A percentile compares a stretch with the other conserved stretches of the same genome.
Evolutionary conservation across 2,329 filamentous ascomycete genomes (phyloP).

Genomic region (Thielaviopsis ethacetica): DNA sequence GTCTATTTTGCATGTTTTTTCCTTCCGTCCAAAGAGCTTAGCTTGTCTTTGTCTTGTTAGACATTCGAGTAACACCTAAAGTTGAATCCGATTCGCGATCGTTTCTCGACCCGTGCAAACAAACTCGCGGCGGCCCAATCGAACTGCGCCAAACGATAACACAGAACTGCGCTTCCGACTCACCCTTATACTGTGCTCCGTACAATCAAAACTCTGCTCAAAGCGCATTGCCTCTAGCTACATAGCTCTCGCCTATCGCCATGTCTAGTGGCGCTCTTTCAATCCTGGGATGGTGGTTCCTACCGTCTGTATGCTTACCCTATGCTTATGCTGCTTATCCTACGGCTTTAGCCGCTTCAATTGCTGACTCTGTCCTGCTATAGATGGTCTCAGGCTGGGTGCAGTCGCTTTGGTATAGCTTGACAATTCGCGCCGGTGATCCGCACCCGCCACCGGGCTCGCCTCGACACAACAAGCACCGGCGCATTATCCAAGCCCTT

Average conservation of each 20-base stretch:
- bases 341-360: neutral
- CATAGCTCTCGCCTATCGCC: neutral
- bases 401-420: slow-evolving; percentile 69
- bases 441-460: slow-evolving; percentile 57
- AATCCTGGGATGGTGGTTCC: slow-evolving; percentile 32
- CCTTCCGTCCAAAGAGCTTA: neutral
- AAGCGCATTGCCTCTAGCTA: neutral
- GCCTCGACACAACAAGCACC: slow-evolving; percentile 55
- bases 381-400: slow-evolving; percentile 64
- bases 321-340: neutral
- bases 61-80: neutral
- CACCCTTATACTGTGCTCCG: neutral
- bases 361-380: slow-evolving; percentile 7
- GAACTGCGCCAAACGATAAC: neutral
- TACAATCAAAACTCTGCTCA: neutral
- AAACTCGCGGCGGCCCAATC: neutral
- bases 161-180: neutral
- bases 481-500: slow-evolving; percentile 65
- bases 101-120: neutral
- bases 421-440: slow-evolving; percentile 80
- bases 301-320: slow-evolving; percentile 26
- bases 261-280: slow-evolving; percentile 29
- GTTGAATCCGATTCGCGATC: neutral
- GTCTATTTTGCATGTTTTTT: neutral
- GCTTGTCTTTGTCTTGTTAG: neutral